A percentile compares a stretch with the other conserved stretches of the same genome.
Conservation (phyloP, 345 rosid genomes). For the Arabis hirsuta region DNA sequence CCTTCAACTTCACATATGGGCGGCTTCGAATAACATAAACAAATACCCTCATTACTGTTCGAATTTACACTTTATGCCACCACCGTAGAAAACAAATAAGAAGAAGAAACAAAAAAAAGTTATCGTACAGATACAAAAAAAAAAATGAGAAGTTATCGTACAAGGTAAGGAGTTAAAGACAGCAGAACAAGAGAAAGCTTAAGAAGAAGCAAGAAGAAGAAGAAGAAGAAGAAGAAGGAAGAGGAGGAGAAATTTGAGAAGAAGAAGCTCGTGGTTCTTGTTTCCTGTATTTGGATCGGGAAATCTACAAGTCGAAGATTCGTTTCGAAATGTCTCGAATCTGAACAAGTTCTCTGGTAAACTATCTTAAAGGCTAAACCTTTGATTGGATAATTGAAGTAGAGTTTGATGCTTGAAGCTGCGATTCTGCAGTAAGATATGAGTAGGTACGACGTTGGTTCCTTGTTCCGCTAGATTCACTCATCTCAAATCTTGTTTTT, state of each 20-base stretch:
- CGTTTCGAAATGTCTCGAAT: constrained; percentile 27
- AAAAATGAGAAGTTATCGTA: constrained; percentile 38
- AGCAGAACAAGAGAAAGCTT: constrained; percentile 23
- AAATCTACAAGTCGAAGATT: constrained; percentile 34
- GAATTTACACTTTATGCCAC: constrained; percentile 64
- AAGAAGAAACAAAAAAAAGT: constrained; percentile 18
- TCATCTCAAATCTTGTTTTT: background rate
- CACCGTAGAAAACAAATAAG: constrained; percentile 41
- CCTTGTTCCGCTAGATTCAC: constrained; percentile 21
- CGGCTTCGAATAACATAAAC: constrained; percentile 43
- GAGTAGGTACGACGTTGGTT: constrained; percentile 20
- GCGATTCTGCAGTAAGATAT: constrained; percentile 19
- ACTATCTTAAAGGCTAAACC: too few relatives aligned
- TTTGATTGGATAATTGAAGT: background rate
- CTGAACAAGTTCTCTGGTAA: constrained; percentile 17
- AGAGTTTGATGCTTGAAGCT: constrained; percentile 32
- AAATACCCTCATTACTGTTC: constrained; percentile 41
- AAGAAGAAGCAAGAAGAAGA: constrained; percentile 38
- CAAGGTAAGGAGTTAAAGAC: constrained; percentile 44
- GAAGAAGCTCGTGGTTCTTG: background rate
- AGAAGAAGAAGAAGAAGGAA: constrained; percentile 19
- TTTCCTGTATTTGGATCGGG: constrained; percentile 27
- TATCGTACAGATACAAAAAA: constrained; percentile 35
- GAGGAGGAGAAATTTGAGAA: constrained; percentile 20
- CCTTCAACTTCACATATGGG: constrained; percentile 58